Conservation (phyloP, 2,329 filamentous ascomycete genomes). For the Fusarium circinatum region DNA sequence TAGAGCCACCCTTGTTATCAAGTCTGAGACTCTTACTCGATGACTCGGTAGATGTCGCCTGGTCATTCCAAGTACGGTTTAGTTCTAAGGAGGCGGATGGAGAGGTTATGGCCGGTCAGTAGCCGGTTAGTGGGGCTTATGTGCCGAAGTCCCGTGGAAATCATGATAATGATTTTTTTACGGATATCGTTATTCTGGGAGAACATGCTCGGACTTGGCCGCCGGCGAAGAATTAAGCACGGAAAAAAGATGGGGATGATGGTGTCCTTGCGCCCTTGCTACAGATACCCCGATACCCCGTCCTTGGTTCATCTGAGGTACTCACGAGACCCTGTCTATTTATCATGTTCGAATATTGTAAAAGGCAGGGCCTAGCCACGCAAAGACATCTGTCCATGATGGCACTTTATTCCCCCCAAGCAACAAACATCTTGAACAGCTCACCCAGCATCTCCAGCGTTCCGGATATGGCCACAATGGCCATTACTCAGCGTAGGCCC, state of each 20-base stretch:
- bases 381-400: not conserved
- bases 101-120: not conserved
- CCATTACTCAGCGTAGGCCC: not conserved
- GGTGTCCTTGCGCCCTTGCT: not conserved
- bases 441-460: not conserved
- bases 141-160: constrained; percentile 13
- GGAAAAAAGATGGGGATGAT: not conserved
- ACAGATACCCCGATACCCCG: too few species aligned
- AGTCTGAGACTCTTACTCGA: not conserved
- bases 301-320: not conserved
- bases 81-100: not conserved
- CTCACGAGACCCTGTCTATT: too few species aligned
- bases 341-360: rapidly evolving
- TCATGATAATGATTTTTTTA: not conserved
- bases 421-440: not conserved
- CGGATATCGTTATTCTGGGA: not conserved
- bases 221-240: not conserved
- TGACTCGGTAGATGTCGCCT: constrained; percentile 2
- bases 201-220: not conserved
- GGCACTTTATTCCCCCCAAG: too few species aligned
- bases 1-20: not conserved
- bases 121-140: not conserved
- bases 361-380: not conserved
- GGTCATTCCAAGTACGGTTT: constrained; percentile 9
- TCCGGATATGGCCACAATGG: not conserved